Percentiles rank a stretch among this genome's conserved stretches.
Conservation (phyloP, 2,329 filamentous ascomycete genomes). For the Fusarium acutatum region DNA sequence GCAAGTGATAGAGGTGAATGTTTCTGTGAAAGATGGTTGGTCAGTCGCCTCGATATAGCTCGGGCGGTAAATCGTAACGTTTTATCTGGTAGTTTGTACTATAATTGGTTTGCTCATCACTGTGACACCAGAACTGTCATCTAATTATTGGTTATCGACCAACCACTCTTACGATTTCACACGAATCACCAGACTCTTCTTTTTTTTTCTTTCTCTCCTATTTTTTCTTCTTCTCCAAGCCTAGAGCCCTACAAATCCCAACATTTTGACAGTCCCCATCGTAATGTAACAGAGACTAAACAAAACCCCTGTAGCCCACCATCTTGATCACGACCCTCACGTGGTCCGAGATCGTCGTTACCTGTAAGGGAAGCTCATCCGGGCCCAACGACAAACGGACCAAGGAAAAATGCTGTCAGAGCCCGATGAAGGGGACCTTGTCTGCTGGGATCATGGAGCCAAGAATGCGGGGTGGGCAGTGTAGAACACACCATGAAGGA, state of each 20-base stretch:
- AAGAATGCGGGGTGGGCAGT: constrained; percentile 28
- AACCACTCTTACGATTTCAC: background rate
- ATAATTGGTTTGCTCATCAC: constrained; percentile 18
- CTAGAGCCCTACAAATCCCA: constrained; percentile 11
- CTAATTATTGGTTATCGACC: background rate
- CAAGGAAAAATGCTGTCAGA: constrained; percentile 13
- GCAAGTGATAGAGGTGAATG: constrained; percentile 1
- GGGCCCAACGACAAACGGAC: constrained; percentile 16
- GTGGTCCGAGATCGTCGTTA: constrained; percentile 34
- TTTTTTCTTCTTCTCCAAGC: background rate
- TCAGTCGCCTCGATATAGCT: background rate
- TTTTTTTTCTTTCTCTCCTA: background rate
- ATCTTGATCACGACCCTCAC: constrained; percentile 24
- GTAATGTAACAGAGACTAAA: constrained; percentile 13
- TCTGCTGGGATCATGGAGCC: constrained; percentile 14
- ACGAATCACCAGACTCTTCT: background rate
- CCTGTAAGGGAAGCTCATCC: constrained; percentile 39
- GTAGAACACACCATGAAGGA: background rate
- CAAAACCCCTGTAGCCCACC: constrained; percentile 14
- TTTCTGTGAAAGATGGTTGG: constrained; percentile 27
- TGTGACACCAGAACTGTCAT: background rate
- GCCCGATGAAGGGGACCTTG: background rate
- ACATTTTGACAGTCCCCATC: constrained; percentile 18
- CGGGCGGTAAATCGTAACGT: constrained; percentile 14
- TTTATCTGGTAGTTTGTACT: background rate